These are phyloP conservation scores for Aspergillus puulaauensis DNA, from an alignment of 2,329 filamentous ascomycete species.

Conservation along the genomic window DNA sequence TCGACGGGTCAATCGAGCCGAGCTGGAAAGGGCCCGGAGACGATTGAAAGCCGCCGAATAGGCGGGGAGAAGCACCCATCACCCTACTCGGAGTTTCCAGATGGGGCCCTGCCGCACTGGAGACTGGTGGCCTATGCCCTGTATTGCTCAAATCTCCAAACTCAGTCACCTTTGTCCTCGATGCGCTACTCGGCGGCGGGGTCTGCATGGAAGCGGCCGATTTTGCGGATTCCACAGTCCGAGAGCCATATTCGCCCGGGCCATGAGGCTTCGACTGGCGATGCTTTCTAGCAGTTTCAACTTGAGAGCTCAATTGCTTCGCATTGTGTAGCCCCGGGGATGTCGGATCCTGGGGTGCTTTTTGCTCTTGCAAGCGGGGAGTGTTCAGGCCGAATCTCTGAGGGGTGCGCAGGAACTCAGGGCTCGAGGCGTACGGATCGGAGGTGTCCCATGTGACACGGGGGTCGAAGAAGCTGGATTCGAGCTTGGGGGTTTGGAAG, in stretches of 20 bases:
- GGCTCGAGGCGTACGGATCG: conserved; percentile 48
- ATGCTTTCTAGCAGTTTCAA: conserved; percentile 35
- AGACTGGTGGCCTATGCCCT: conserved; percentile 22
- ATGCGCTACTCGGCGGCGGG: conserved; percentile 60
- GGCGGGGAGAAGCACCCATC: conserved; percentile 45
- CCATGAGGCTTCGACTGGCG: conserved; percentile 29
- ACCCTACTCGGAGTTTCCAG: conserved; percentile 48
- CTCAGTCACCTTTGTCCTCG: conserved; percentile 46
- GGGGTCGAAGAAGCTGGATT: conserved; percentile 48
- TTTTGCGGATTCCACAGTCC: conserved; percentile 36
- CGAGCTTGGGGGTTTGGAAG: conserved; percentile 48
- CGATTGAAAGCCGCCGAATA: conserved; percentile 56
- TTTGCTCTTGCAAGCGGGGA: conserved; percentile 19
- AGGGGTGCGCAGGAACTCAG: conserved; percentile 45
- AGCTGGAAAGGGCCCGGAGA: conserved; percentile 59
- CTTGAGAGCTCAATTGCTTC: conserved; percentile 27
- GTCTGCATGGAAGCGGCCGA: conserved; percentile 58
- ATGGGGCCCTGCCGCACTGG: conserved; percentile 28
- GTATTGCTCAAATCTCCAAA: conserved; percentile 25
- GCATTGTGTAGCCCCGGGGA: conserved; percentile 15
- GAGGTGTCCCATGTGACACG: conserved; percentile 48
- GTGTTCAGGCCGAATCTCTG: conserved; percentile 38
- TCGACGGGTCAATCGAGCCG: conserved; percentile 51
- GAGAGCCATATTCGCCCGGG: conserved; percentile 31
- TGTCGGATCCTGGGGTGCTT: conserved; percentile 5